Base-by-base conservation (phyloP, 2,329 filamentous ascomycete genomes). In the Cladosporium sp. region DNA sequence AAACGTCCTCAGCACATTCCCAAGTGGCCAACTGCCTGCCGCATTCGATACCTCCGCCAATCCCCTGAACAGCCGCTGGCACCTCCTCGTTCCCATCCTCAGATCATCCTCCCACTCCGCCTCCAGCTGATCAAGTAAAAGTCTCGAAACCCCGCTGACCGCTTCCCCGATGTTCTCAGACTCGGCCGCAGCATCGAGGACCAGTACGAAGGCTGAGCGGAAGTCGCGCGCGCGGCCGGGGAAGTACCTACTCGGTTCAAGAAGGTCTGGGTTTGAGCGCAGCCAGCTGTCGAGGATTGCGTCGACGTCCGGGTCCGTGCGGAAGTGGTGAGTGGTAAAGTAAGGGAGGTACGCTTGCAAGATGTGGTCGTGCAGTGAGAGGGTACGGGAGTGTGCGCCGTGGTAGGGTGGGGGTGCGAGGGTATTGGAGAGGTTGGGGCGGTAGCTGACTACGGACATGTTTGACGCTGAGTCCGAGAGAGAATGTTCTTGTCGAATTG, bases 41-140 rank as follows among this genome's bases (percentile, higher is more conserved):
- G 43, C 37, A 7, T 22, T 33, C 35, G 50, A 53, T 2, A 53
- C 31, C 50, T 53, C 50, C 4, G 50, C 50, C 37, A 53, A 31
- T 3, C 35, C 35, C 5, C 50, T 35, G 35, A 53, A 53, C 19
- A 42, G 9, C n/a, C 38, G 40, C 13, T 46, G 31, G 9, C 38
- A 32, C 31, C 31, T 18, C 8, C 14, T 16, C n/a, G 7, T 28
- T 14, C 32, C 35, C 13, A 16, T 8, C 9, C 35, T 34, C 43
- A 45, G 11, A 6, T 53, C 50, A 2, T 42, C 43, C 11, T 42
- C 11, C 50, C 43, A 53, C 4, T 13, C 31, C 11, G 34, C 32
- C 4, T 53, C 43, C 16, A 53, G 34, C 3, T 35, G 4, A 9
- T 7, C 22, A 5, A 53, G 28, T 11, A 53, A n/a, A 3, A 43